phyloP scores from a whole-genome alignment of 495 filamentous ascomycete species.

The Elaphomyces granulatus region DNA sequence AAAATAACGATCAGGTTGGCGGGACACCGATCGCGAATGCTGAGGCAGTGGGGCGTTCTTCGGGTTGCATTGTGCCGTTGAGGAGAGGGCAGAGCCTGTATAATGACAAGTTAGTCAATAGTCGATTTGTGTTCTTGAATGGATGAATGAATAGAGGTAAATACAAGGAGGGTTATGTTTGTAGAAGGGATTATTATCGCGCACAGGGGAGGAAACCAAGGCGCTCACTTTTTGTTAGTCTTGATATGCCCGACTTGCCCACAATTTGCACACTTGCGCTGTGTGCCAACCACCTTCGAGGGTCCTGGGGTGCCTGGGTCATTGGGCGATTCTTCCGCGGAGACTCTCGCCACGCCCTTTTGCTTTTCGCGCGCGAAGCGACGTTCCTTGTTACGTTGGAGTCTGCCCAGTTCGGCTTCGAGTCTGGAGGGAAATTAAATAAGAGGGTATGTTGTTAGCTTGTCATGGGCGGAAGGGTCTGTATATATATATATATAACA shows the following conservation, averaged over 20 bases:
- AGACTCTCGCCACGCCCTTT: constrained; percentile 41
- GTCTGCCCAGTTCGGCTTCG: constrained; percentile 59
- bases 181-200: constrained; percentile 5
- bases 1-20: too few species aligned
- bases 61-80: constrained; percentile 68
- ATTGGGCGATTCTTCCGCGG: constrained; percentile 25
- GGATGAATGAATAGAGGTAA: too few species aligned
- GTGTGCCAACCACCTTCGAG: constrained; percentile 45
- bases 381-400: constrained; percentile 83
- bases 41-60: constrained; percentile 42
- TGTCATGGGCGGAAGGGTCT: background rate
- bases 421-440: constrained; percentile 33
- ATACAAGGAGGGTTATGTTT: too few species aligned
- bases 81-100: constrained; percentile 74
- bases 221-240: constrained; percentile 85
- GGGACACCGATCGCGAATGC: constrained; percentile 39
- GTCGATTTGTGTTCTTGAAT: background rate
- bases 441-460: constrained; percentile 3
- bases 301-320: constrained; percentile 32
- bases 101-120: constrained; percentile 4
- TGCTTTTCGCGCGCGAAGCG: constrained; percentile 82
- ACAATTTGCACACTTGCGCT: constrained; percentile 93
- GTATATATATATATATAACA: background rate
- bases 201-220: constrained; percentile 7
- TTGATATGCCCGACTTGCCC: constrained; percentile 94